Percentiles rank a stretch among this genome's conserved stretches.
These are phyloP conservation scores for Rhizophagus clarus DNA, from an alignment of 192 early-diverging fungal genomes.

Conservation along the genomic window DNA sequence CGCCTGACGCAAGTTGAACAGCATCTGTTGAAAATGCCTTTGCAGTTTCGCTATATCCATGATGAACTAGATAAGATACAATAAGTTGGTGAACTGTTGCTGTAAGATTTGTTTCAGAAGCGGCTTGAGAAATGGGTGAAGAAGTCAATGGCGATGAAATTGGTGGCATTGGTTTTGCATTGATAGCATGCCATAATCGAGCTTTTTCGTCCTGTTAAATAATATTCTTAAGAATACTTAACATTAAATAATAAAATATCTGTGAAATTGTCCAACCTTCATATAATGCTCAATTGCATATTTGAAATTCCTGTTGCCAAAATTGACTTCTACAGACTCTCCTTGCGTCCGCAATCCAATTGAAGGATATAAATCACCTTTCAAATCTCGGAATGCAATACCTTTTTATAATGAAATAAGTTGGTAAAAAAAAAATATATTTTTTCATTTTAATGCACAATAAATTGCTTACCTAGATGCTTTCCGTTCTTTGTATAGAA, in stretches of 20 bases:
- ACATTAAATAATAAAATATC: not conserved
- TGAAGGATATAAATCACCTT: conserved; percentile 63
- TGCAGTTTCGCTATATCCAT: conserved; percentile 80
- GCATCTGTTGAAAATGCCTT: conserved; percentile 58
- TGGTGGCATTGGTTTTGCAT: conserved; percentile 32
- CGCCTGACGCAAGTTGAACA: not conserved
- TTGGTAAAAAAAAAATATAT: too few relatives aligned
- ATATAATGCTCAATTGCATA: conserved; percentile 76
- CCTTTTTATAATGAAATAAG: conserved; percentile 22
- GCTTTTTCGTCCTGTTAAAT: conserved; percentile 44
- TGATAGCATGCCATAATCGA: conserved; percentile 46
- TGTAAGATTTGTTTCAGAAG: conserved; percentile 31
- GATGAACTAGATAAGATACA: conserved; percentile 80
- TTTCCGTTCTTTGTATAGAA: conserved; percentile 96
- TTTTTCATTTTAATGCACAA: not conserved
- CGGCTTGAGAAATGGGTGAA: not conserved
- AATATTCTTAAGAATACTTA: not conserved
- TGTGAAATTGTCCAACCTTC: conserved; percentile 41
- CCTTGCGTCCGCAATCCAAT: conserved; percentile 76
- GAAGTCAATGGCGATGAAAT: conserved; percentile 25
- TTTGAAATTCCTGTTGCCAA: conserved; percentile 69
- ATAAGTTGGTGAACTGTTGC: conserved; percentile 65
- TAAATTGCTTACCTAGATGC: conserved; percentile 53
- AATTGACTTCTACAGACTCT: conserved; percentile 76
- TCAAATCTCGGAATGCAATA: conserved; percentile 45